phyloP scores from a whole-genome alignment of 148 eudicot genomes.

The Cornus kousa region DNA sequence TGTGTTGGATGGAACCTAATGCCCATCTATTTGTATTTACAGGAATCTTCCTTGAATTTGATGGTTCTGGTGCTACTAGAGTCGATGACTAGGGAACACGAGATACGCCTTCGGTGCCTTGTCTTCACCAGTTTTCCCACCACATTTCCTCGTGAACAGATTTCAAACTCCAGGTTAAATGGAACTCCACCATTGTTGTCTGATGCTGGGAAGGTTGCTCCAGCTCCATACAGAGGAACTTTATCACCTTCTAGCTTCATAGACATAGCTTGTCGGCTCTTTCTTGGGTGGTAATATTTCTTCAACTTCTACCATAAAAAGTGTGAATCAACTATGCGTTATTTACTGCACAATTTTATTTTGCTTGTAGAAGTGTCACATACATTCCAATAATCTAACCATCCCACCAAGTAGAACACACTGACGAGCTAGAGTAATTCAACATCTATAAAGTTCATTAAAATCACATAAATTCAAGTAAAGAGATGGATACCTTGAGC shows the following conservation, averaged over 20 bases:
- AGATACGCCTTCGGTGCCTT: constrained; percentile 38
- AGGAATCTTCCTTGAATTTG: constrained; percentile 34
- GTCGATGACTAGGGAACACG: constrained; percentile 40
- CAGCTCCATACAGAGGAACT: constrained; percentile 77
- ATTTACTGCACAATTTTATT: neutral
- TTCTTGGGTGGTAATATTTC: constrained; percentile 60
- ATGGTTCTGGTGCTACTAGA: constrained; percentile 25
- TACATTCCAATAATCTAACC: neutral
- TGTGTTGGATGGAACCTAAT: neutral
- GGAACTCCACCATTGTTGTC: constrained; percentile 37
- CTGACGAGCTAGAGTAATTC: too few species aligned
- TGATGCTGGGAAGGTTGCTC: constrained; percentile 32
- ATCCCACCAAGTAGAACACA: too few species aligned
- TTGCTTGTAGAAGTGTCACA: neutral
- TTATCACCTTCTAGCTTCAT: constrained; percentile 42
- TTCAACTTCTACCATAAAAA: constrained; percentile 32
- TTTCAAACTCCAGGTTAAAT: constrained; percentile 45
- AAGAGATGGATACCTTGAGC: too few species aligned
- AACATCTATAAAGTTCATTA: too few species aligned
- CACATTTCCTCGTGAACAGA: constrained; percentile 44
- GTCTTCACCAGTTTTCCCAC: constrained; percentile 56
- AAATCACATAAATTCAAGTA: too few species aligned
- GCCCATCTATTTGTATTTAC: constrained; percentile 16
- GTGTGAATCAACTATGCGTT: neutral
- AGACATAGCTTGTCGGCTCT: constrained; percentile 32